phyloP scores from a whole-genome alignment of 768 basidiomycete genomes.

The Cyclocybe cylindracea region DNA sequence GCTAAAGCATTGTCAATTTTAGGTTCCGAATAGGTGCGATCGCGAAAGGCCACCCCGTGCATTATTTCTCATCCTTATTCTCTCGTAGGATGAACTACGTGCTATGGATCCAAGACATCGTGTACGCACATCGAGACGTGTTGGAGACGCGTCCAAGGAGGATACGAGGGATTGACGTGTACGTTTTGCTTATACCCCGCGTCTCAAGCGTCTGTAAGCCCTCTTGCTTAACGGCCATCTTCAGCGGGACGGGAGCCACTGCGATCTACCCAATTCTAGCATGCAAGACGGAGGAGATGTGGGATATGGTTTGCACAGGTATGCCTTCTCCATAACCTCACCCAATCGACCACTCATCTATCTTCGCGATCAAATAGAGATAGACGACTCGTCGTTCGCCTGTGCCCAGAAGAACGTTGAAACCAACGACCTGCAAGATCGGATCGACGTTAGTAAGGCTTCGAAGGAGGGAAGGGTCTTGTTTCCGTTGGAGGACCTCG shows the following conservation, averaged over 20 bases:
- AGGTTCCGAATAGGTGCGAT: constrained; percentile 76
- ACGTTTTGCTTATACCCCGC: constrained; percentile 20
- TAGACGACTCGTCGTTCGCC: constrained; percentile 62
- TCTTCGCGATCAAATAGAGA: constrained; percentile 44
- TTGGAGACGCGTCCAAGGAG: constrained; percentile 7
- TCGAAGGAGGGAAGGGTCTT: constrained; percentile 45
- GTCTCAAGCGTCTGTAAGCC: background rate
- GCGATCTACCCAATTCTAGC: constrained; percentile 86
- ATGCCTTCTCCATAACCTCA: background rate
- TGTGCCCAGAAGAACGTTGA: constrained; percentile 60
- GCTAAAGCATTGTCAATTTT: background rate
- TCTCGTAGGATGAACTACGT: constrained; percentile 77
- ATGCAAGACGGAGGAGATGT: constrained; percentile 50
- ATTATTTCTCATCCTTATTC: background rate
- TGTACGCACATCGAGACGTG: constrained; percentile 31
- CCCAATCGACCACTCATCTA: background rate
- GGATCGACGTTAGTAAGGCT: constrained; percentile 49
- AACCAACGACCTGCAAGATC: constrained; percentile 52
- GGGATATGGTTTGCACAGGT: constrained; percentile 77
- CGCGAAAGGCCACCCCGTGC: background rate
- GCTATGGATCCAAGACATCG: constrained; percentile 79
- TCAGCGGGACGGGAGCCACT: constrained; percentile 88
- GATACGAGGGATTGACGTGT: constrained; percentile 75
- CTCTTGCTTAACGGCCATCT: background rate
- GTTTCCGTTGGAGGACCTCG: constrained; percentile 31